Evolutionary conservation across 768 basidiomycete species (phyloP), one percentile per base, ranked within the genome.

Genomic region (Suillus sp.): DNA sequence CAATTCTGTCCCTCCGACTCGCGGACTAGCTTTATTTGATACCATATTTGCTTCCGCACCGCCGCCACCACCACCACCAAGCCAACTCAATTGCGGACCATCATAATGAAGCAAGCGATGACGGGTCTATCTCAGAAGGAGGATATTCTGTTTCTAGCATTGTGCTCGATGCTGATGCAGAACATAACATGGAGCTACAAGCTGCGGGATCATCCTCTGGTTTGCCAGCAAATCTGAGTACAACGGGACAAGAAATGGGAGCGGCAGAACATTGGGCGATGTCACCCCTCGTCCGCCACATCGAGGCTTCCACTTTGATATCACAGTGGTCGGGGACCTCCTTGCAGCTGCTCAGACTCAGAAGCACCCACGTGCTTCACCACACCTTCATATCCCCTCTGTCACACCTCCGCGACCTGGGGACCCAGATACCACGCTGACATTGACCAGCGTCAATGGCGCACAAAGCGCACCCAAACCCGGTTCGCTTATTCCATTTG

Each of bases 21-120:
- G 83, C n/a, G 88, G 90, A 6, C 78, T 83, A 55, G 78, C 83
- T 20, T 78, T 93, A 37, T 77, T 93, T 18, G 80, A 89, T 66
- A 81, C 84, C 14, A 90, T 93, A 48, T 92, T 93, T 70, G 91
- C 91, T 2, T 92, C 90, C 7, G 91, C 86, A 6, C 76, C 74
- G 16, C n/a, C 75, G 13, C 47, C 47, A 20, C 42, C 43, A 22
- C 13, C 57, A n/a, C n/a, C n/a, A 63, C 16, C 42, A 38, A 56
- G 3, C 14, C 55, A 56, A 27, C 71, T 66, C 48, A 67, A 54
- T 1, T 65, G 66, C 3, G 63, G 64, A 37, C 43, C 64, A 34
- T 72, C 74, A 87, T 62, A 86, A 86, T 61, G 86, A 87, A 68
- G 65, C 70, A 56, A 71, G 76, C 35, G 70, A 72, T 38, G 72